phyloP scores from a whole-genome alignment of 208 protist species.

The Jaenimonas drosophilae region DNA sequence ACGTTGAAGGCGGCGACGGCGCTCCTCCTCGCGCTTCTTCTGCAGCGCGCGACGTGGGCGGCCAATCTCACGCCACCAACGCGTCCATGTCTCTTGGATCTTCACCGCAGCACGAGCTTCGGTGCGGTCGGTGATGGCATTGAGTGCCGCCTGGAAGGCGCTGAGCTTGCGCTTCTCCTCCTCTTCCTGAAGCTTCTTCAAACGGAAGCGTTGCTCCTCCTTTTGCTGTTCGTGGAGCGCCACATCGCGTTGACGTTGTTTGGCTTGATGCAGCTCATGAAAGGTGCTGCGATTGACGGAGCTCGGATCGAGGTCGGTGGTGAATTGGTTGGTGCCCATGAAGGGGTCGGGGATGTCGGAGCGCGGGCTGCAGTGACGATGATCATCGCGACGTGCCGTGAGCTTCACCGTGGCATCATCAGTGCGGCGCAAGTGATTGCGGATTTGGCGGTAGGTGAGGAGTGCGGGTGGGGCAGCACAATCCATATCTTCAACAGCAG shows the following conservation, averaged over 20 bases:
- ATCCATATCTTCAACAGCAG: constrained; percentile 3
- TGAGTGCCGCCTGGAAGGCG: constrained; percentile 12
- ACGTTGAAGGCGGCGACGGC: constrained; percentile 12
- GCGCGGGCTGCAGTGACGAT: too few species aligned
- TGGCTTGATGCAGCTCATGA: constrained; percentile 4
- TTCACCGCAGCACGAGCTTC: constrained; percentile 19
- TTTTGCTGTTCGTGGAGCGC: too few species aligned
- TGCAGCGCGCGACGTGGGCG: constrained; percentile 27
- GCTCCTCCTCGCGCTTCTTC: constrained; percentile 31
- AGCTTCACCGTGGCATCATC: not conserved
- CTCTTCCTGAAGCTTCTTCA: not conserved
- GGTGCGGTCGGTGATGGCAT: constrained; percentile 22
- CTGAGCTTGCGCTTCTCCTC: constrained; percentile 5
- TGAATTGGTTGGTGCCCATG: constrained; percentile 1
- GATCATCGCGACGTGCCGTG: too few species aligned
- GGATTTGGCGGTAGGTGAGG: constrained; percentile 8
- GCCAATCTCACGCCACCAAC: constrained; percentile 59
- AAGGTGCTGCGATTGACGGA: not conserved
- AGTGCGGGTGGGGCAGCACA: not conserved
- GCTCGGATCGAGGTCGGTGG: not conserved
- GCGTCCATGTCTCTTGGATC: constrained; percentile 49
- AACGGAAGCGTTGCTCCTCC: constrained; percentile 13
- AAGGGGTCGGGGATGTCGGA: not conserved
- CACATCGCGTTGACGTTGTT: too few species aligned
- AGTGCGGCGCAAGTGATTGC: constrained; percentile 1